These are phyloP conservation scores for Zygosaccharomyces pseudobailii DNA, from an alignment of 1,139 yeast genomes.

Conservation along the genomic window DNA sequence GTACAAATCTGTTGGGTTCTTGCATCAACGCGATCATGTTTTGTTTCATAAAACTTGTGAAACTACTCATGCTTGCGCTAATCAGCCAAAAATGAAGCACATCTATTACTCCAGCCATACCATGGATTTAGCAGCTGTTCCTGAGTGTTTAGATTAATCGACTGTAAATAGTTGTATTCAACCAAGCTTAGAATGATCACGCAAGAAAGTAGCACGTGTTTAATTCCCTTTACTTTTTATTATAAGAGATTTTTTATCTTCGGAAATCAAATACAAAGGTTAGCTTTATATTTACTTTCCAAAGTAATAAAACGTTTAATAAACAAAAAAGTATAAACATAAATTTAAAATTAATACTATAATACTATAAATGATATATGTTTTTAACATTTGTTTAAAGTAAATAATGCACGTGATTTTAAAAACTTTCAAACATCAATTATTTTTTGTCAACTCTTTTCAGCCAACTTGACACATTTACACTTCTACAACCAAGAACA, in stretches of 20 bases:
- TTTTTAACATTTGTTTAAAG: too few relatives aligned
- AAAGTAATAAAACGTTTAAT: background rate
- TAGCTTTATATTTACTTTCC: too few relatives aligned
- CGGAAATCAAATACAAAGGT: background rate
- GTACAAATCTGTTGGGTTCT: too few relatives aligned
- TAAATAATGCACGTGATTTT: background rate
- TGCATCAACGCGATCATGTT: background rate
- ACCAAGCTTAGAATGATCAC: background rate
- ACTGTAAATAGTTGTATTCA: background rate
- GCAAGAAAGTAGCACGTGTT: background rate
- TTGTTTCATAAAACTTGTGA: too few relatives aligned
- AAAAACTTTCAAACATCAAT: background rate
- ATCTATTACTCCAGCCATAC: too few relatives aligned
- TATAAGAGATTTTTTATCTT: background rate
- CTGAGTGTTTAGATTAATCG: background rate
- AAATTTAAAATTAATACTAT: too few relatives aligned
- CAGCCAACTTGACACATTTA: too few relatives aligned
- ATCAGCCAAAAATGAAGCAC: too few relatives aligned
- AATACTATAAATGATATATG: too few relatives aligned
- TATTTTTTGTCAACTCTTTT: too few relatives aligned
- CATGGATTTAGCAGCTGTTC: too few relatives aligned
- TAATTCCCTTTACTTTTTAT: background rate
- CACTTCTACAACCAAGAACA: background rate
- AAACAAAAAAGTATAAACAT: background rate
- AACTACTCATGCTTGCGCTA: too few relatives aligned